Evolutionary conservation across 495 filamentous ascomycete genomes (phyloP), one percentile per base, ranked within the genome.

Genomic region (Cetradonia linearis): DNA sequence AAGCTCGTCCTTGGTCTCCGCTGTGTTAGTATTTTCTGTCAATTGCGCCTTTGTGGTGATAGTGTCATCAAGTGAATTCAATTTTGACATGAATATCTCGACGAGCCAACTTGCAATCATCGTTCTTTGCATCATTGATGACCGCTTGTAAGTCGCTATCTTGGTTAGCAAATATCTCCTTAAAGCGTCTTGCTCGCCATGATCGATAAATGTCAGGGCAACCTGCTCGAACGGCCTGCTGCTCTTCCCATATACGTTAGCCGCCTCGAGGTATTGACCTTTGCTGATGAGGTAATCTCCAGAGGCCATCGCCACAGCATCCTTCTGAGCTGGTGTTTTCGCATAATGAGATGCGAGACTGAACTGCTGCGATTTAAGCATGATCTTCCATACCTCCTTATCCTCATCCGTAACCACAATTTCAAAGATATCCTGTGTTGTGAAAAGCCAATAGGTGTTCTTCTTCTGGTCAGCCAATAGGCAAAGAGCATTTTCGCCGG

Each of bases 151-250:
- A 27, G 78, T 86, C 20, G 80, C 76, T 20, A 98, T 76, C 72
- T 96, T 96, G 0, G 88, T 86, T 25, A 91, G 66, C 11, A 98
- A 80, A 69, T 97, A 98, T 67, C 86, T 93, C 30, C 94, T 82
- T 58, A 98, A 72, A 1, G 93, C 92, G 78, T 98, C 94, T 59
- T 87, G 86, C 68, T 97, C 88, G 44, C 85, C 84, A 62, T 86
- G 82, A 69, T 96, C 91, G 60, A 97, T 90, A 63, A 98, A 88
- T 2, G 81, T 85, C 50, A 98, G 76, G 53, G 90, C 90, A 42
- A 97, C 93, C 66, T 98, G 89, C 67, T 98, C 93, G 63, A 98
- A 98, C 2, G 86, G 85, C 74, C 96, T 96, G 66, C 86, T 95
- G 74, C 92, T 96, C 73, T 87, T 89, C 34, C 93, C 93, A 75